phyloP scores from a whole-genome alignment of 1,284 basidiomycete genomes.

The Athelia psychrophila region DNA sequence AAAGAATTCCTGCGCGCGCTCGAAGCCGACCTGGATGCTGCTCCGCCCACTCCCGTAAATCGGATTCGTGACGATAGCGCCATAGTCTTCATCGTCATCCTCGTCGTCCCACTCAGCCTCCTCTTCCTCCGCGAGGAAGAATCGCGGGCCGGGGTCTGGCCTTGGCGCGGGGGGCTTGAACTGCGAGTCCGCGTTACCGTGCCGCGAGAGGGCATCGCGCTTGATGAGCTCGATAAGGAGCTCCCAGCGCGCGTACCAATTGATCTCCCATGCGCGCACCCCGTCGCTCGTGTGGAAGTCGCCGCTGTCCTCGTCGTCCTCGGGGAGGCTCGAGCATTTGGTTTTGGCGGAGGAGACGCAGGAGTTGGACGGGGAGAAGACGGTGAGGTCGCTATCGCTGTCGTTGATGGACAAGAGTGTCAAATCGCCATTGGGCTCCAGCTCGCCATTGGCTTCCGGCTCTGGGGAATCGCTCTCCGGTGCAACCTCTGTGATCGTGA shows the following conservation, averaged over 20 bases:
- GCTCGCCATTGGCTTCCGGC: neutral
- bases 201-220: constrained; percentile 7
- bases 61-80: neutral
- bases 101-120: neutral
- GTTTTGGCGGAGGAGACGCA: neutral
- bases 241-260: constrained; percentile 27
- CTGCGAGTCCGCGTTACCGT: neutral
- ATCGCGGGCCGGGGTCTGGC: neutral
- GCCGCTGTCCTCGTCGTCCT: neutral
- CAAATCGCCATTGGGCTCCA: neutral
- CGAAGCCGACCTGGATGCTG: neutral
- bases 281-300: neutral
- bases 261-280: constrained; percentile 19
- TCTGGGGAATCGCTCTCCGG: neutral
- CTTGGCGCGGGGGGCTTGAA: neutral
- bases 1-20: neutral
- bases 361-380: neutral
- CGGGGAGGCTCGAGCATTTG: neutral
- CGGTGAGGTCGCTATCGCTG: neutral
- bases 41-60: neutral
- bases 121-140: neutral
- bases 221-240: constrained; percentile 22
- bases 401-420: neutral
- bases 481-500: neutral
- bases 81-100: constrained; percentile 17